phyloP scores from a whole-genome alignment of 2,329 filamentous ascomycete genomes.

The Penicillium janthinellum region DNA sequence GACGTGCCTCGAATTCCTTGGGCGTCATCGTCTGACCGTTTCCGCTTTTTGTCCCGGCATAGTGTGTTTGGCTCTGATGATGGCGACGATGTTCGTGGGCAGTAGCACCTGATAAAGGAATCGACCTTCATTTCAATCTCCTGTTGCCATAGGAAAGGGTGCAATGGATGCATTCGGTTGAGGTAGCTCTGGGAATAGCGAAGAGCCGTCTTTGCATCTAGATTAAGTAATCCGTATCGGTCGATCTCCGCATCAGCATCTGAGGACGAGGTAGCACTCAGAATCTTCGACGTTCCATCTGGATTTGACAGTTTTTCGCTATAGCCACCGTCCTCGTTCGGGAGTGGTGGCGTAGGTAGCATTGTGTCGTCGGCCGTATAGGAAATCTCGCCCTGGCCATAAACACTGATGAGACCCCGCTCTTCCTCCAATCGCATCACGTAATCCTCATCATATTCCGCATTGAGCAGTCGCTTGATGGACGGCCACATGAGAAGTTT shows the following conservation, averaged over 20 bases:
- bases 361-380: slow-evolving; percentile 56
- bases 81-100: slow-evolving; percentile 30
- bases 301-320: slow-evolving; percentile 9
- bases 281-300: slow-evolving; percentile 9
- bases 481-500: slow-evolving; percentile 75
- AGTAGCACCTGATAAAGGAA: slow-evolving; percentile 54
- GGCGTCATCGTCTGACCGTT: slow-evolving; percentile 38
- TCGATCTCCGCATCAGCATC: slow-evolving; percentile 54
- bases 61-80: slow-evolving; percentile 2
- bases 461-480: slow-evolving; percentile 63
- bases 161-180: slow-evolving; percentile 62
- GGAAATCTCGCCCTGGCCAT: slow-evolving; percentile 75
- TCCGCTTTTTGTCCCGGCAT: slow-evolving; percentile 38
- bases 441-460: slow-evolving; percentile 66
- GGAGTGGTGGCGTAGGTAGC: slow-evolving; percentile 34
- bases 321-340: slow-evolving; percentile 6
- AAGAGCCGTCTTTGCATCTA: slow-evolving; percentile 55
- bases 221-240: slow-evolving; percentile 52
- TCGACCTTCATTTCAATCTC: slow-evolving; percentile 57
- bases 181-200: slow-evolving; percentile 59
- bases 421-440: slow-evolving; percentile 75
- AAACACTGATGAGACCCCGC: slow-evolving; percentile 72
- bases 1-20: slow-evolving; percentile 30
- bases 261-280: slow-evolving; percentile 17
- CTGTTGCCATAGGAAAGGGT: slow-evolving; percentile 63